These are phyloP conservation scores for Ophiostoma himal-ulmi DNA, from an alignment of 2,329 filamentous ascomycete genomes.

Conservation along the genomic window DNA sequence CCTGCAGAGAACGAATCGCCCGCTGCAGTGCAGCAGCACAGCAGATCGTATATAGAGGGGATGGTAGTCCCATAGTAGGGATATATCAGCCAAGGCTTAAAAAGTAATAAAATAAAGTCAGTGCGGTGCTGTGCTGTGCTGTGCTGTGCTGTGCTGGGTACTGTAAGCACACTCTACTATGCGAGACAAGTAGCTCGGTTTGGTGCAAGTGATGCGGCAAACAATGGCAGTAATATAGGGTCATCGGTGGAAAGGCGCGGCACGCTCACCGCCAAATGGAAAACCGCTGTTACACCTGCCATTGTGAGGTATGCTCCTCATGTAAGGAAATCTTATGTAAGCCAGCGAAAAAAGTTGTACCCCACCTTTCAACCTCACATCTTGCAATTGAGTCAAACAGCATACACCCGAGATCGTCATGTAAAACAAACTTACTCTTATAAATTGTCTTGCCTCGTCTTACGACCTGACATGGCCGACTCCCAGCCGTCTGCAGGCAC, in stretches of 20 bases:
- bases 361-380: constrained; percentile 18
- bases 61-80: background rate
- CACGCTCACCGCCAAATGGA: background rate
- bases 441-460: no score
- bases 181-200: background rate
- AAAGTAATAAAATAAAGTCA: background rate
- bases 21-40: constrained; percentile 21
- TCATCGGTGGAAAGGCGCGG: background rate
- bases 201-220: background rate
- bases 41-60: constrained; percentile 16
- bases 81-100: background rate
- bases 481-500: constrained; percentile 18
- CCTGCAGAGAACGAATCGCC: constrained; percentile 13
- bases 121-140: background rate
- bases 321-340: background rate
- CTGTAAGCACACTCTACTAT: no score
- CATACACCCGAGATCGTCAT: background rate
- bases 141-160: background rate
- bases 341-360: background rate
- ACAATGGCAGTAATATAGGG: background rate
- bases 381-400: background rate
- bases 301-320: background rate
- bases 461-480: background rate
- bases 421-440: no score
- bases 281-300: background rate